phyloP scores from a whole-genome alignment of 179 eudicot species.

The Heliamphora pulchella region DNA sequence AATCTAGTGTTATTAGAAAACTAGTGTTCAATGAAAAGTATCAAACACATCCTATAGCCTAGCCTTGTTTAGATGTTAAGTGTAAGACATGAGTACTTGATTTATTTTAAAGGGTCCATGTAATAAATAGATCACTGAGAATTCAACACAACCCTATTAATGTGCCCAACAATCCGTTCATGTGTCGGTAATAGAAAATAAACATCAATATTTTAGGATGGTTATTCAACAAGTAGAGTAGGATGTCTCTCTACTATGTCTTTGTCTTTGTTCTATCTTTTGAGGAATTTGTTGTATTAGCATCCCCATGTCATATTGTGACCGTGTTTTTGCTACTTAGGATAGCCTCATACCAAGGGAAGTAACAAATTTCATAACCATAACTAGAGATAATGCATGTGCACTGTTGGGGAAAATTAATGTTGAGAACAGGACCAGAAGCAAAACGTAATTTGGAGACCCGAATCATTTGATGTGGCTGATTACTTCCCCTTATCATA shows the following conservation, averaged over 20 bases:
- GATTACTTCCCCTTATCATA: neutral
- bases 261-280: neutral
- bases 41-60: too few species aligned
- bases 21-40: too few species aligned
- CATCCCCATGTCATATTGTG: neutral
- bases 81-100: too few species aligned
- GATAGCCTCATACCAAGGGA: neutral
- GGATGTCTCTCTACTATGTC: neutral
- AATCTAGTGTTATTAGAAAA: too few species aligned
- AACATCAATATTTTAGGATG: neutral
- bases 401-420: neutral
- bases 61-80: too few species aligned
- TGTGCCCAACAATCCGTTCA: neutral
- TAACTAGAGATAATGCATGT: neutral
- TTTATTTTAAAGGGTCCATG: too few species aligned
- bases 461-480: neutral
- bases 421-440: neutral
- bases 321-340: neutral
- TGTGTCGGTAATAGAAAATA: neutral
- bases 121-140: too few species aligned
- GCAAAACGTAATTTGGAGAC: neutral
- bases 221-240: neutral
- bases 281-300: neutral
- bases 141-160: neutral
- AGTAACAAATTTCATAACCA: neutral